phyloP scores from a whole-genome alignment of 331 rosid species.

The Quercus tomentella region DNA sequence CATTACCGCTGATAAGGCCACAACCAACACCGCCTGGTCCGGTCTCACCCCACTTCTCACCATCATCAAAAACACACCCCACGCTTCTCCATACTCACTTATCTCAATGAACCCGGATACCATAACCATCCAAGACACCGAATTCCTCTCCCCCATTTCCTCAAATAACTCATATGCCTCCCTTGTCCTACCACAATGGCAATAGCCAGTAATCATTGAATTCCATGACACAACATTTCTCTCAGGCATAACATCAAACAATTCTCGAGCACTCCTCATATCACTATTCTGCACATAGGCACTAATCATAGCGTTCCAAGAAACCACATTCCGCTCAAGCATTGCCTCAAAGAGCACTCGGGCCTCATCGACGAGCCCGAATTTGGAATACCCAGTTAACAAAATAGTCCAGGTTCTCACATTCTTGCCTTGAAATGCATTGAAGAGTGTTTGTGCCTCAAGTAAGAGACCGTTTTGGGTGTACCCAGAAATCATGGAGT shows the following conservation, averaged over 20 bases:
- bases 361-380: constrained; percentile 26
- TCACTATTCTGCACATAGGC: constrained; percentile 23
- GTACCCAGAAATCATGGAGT: constrained; percentile 31
- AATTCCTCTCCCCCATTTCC: constrained; percentile 18
- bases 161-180: constrained; percentile 30
- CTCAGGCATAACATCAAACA: no score
- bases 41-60: constrained; percentile 22
- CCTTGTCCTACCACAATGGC: constrained; percentile 12
- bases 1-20: constrained; percentile 22
- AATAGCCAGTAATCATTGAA: constrained; percentile 34
- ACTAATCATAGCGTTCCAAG: constrained; percentile 36
- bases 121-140: constrained; percentile 31
- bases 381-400: constrained; percentile 29
- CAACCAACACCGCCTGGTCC: constrained; percentile 21
- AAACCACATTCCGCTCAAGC: constrained; percentile 34
- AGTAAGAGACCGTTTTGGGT: constrained; percentile 10
- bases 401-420: constrained; percentile 39
- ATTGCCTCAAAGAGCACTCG: constrained; percentile 23
- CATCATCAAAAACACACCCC: constrained; percentile 19
- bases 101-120: constrained; percentile 27
- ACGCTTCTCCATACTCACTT: constrained; percentile 15
- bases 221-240: constrained; percentile 23
- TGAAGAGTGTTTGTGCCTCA: constrained; percentile 23
- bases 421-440: constrained; percentile 31
- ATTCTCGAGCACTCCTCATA: constrained; percentile 18